Conservation (phyloP, 1,284 basidiomycete genomes). For the Cutaneotrichosporon arboriforme region DNA sequence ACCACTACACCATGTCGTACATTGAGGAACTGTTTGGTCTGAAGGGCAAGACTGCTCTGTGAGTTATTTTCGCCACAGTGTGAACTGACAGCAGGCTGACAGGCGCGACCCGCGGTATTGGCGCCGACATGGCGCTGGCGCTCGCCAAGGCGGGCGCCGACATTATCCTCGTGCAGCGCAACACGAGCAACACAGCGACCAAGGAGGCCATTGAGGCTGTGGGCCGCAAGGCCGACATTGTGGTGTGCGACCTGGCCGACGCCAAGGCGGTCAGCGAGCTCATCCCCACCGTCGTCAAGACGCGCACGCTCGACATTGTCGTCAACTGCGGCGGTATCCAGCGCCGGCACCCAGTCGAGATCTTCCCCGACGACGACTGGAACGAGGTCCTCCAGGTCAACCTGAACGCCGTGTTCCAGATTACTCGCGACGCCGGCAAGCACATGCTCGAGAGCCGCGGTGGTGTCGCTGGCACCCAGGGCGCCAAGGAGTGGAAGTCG, state of each 20-base stretch:
- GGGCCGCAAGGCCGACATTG: slow-evolving; percentile 45
- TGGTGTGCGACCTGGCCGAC: slow-evolving; percentile 71
- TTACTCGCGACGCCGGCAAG: slow-evolving; percentile 48
- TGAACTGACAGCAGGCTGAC: slow-evolving; percentile 31
- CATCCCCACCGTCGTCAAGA: slow-evolving; percentile 57
- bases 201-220: slow-evolving; percentile 54
- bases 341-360: slow-evolving; percentile 70
- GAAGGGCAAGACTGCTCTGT: slow-evolving; percentile 50
- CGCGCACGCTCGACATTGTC: slow-evolving; percentile 67
- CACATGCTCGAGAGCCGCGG: slow-evolving; percentile 49
- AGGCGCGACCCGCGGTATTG: slow-evolving; percentile 48
- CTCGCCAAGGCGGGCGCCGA: slow-evolving; percentile 63
- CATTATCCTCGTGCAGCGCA: slow-evolving; percentile 70
- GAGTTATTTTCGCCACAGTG: slow-evolving; percentile 24
- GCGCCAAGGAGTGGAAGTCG: slow-evolving; percentile 13
- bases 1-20: slow-evolving; percentile 25
- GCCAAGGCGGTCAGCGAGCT: slow-evolving; percentile 60
- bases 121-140: slow-evolving; percentile 48
- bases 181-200: slow-evolving; percentile 56
- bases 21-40: slow-evolving; percentile 49
- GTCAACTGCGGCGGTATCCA: slow-evolving; percentile 96
- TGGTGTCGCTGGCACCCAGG: slow-evolving; percentile 36
- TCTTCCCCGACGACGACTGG: slow-evolving; percentile 82
- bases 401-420: slow-evolving; percentile 49
- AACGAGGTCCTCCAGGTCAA: slow-evolving; percentile 65